Conservation (phyloP, 768 basidiomycete genomes). For the Cantharellus anzutake region DNA sequence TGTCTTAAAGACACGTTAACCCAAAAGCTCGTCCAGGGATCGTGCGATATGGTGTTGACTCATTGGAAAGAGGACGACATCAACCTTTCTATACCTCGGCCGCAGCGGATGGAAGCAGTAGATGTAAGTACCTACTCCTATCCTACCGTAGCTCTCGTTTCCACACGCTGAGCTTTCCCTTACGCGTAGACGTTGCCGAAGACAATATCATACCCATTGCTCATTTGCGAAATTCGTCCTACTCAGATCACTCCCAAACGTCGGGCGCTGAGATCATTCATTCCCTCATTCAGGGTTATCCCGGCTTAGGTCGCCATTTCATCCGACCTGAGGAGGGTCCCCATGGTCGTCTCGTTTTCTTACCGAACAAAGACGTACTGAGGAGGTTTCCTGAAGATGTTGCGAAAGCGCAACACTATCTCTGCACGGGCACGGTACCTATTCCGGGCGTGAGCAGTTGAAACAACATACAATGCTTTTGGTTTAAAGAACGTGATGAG, state of each 20-base stretch:
- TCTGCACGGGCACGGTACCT: background rate
- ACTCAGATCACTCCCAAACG: background rate
- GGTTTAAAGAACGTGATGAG: no score
- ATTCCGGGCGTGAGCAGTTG: no score
- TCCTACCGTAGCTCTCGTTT: background rate
- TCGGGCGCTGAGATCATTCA: background rate
- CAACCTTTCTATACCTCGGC: constrained; percentile 5
- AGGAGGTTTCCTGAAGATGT: background rate
- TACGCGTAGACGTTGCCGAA: background rate
- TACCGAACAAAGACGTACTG: background rate
- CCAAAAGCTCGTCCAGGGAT: background rate
- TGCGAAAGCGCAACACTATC: background rate
- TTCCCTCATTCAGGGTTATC: background rate
- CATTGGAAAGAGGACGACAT: constrained; percentile 2
- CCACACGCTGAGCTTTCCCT: background rate
- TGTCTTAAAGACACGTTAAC: background rate
- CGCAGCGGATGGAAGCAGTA: constrained; percentile 1
- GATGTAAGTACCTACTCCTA: constrained; percentile 1
- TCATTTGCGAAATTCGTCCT: background rate
- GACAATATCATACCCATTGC: background rate
- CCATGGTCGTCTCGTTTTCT: background rate
- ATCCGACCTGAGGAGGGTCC: background rate
- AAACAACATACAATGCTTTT: no score
- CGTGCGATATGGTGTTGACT: constrained; percentile 1
- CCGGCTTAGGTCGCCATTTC: background rate